Evolutionary conservation across 345 rosid species (phyloP).

Genomic region (Jatropha curcas): DNA sequence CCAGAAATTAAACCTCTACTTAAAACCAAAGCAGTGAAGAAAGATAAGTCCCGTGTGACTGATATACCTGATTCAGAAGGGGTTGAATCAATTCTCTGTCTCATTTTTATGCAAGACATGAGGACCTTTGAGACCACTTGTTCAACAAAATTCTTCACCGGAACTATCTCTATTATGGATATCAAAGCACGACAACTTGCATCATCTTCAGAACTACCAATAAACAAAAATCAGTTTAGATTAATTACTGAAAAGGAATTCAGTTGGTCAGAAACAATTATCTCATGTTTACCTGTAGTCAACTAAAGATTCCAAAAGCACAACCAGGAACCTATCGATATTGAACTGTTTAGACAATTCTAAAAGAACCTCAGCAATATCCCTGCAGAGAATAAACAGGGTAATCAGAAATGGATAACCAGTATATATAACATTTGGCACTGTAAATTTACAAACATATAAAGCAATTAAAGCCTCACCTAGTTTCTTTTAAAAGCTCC

Average conservation of each 20-base stretch:
- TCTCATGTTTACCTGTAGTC: slow-evolving; percentile 57
- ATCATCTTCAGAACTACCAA: slow-evolving; percentile 69
- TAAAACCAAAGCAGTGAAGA: slow-evolving; percentile 1
- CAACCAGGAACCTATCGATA: slow-evolving; percentile 65
- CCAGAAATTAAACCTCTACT: background rate
- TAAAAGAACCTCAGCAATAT: slow-evolving; percentile 56
- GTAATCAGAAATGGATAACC: slow-evolving; percentile 2
- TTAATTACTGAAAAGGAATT: slow-evolving; percentile 11
- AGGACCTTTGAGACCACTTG: slow-evolving; percentile 61
- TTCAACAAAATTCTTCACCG: slow-evolving; percentile 51
- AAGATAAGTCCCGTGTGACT: slow-evolving; percentile 1
- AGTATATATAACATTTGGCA: background rate
- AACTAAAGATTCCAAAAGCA: slow-evolving; percentile 62
- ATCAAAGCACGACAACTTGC: slow-evolving; percentile 45
- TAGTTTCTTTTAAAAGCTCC: slow-evolving; percentile 66
- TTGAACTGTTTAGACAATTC: slow-evolving; percentile 72
- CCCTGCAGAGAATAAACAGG: slow-evolving; percentile 45
- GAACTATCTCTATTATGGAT: slow-evolving; percentile 67
- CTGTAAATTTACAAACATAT: background rate
- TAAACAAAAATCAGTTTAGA: slow-evolving; percentile 24
- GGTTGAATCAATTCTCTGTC: slow-evolving; percentile 43
- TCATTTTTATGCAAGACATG: slow-evolving; percentile 56
- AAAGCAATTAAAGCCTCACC: slow-evolving; percentile 41
- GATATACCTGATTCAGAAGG: slow-evolving; percentile 56
- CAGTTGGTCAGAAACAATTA: slow-evolving; percentile 16